A percentile compares a stretch with the other conserved stretches of the same genome.
These are phyloP conservation scores for Alternaria gansuensis DNA, from an alignment of 2,329 filamentous ascomycete species.

Conservation along the genomic window DNA sequence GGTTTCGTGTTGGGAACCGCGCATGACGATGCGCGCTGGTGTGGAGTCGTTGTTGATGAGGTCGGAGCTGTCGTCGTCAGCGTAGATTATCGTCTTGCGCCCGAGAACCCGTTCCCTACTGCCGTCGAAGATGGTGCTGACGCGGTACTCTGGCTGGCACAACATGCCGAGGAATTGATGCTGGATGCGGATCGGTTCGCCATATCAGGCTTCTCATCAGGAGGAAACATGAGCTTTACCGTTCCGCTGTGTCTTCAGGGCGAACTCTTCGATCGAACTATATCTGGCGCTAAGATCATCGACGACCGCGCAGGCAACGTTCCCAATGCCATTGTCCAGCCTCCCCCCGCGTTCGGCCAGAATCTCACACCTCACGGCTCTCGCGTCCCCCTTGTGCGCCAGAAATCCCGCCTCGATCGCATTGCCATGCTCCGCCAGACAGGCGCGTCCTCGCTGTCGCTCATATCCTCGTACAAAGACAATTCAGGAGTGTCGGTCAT, in stretches of 20 bases:
- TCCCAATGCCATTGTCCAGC: conserved; percentile 34
- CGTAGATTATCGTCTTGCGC: conserved; percentile 69
- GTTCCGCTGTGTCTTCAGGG: conserved; percentile 67
- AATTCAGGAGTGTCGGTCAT: conserved; percentile 43
- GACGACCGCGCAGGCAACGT: conserved; percentile 41
- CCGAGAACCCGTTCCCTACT: conserved; percentile 69
- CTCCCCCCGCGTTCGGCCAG: conserved; percentile 23
- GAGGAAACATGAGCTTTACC: conserved; percentile 69
- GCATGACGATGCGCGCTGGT: conserved; percentile 69
- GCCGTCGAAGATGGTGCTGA: conserved; percentile 71
- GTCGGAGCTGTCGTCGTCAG: conserved; percentile 67
- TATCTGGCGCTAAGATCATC: conserved; percentile 41
- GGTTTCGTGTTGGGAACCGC: conserved; percentile 69
- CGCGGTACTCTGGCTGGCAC: conserved; percentile 66
- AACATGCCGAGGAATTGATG: conserved; percentile 64
- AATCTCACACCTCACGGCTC: conserved; percentile 45
- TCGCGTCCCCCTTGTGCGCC: conserved; percentile 44
- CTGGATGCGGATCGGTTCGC: conserved; percentile 67
- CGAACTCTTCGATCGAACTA: conserved; percentile 51
- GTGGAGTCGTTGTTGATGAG: conserved; percentile 63
- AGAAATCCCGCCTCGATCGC: conserved; percentile 45
- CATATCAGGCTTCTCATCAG: conserved; percentile 69
- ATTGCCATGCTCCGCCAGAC: conserved; percentile 49
- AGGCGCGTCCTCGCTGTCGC: conserved; percentile 47
- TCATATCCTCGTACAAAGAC: conserved; percentile 52